Evolutionary conservation across 2,329 filamentous ascomycete genomes (phyloP).

Genomic region (Cercospora sp.): DNA sequence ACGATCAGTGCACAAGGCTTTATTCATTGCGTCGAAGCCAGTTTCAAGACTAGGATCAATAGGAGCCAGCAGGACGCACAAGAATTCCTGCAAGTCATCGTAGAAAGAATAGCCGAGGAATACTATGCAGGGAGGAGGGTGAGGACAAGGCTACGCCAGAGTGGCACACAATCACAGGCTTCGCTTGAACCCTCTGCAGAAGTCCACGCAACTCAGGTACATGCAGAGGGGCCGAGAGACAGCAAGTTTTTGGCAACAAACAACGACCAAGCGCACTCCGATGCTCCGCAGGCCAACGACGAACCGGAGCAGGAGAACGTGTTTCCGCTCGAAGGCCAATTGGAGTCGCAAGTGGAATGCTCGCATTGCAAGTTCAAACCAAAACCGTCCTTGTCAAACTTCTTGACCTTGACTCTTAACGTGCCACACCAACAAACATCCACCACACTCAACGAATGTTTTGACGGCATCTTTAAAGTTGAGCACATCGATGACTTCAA

Average conservation of each 20-base stretch:
- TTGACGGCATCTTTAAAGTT: constrained; percentile 90
- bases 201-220: neutral
- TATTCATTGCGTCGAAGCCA: constrained; percentile 76
- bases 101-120: constrained; percentile 89
- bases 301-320: constrained; percentile 58
- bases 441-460: constrained; percentile 81
- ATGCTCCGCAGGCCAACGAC: constrained; percentile 27
- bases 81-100: constrained; percentile 92
- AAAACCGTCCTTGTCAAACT: constrained; percentile 76
- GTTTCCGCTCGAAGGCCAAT: constrained; percentile 87
- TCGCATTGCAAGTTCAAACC: constrained; percentile 87
- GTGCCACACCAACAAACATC: constrained; percentile 74
- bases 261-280: constrained; percentile 19
- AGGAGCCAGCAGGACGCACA: constrained; percentile 96
- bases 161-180: neutral
- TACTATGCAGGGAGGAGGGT: constrained; percentile 83
- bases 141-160: constrained; percentile 56
- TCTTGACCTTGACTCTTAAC: constrained; percentile 88
- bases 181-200: neutral
- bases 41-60: constrained; percentile 88
- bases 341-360: constrained; percentile 95
- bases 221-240: constrained; percentile 20
- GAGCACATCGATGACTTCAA: constrained; percentile 97
- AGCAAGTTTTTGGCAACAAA: constrained; percentile 21
- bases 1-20: constrained; percentile 87